Evolutionary conservation across 2,329 filamentous ascomycete genomes (phyloP).

Genomic region (Fusarium udum): DNA sequence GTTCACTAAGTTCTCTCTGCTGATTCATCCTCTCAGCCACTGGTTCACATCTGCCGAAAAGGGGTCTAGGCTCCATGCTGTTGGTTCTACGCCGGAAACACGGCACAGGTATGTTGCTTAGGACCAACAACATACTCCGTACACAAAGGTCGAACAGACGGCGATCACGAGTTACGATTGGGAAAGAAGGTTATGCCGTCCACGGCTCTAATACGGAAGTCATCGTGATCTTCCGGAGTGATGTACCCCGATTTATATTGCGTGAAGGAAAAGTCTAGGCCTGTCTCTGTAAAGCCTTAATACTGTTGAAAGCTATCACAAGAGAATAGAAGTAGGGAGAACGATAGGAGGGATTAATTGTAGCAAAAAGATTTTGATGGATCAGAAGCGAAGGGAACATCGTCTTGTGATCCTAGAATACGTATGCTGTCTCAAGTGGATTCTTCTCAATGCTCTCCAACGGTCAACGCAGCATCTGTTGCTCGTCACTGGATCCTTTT

Average conservation of each 20-base stretch:
- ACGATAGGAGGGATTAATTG: background rate
- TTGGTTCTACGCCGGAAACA: background rate
- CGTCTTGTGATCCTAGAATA: background rate
- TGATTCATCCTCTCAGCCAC: background rate
- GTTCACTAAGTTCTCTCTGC: no score
- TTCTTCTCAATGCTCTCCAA: background rate
- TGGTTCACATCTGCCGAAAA: background rate
- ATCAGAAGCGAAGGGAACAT: no score
- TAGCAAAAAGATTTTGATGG: background rate
- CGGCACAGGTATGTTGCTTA: background rate
- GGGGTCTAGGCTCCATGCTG: background rate
- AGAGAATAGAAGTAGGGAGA: background rate
- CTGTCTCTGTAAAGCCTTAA: background rate
- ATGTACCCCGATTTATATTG: background rate
- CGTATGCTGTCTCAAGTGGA: background rate
- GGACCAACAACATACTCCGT: no score
- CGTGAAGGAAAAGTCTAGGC: background rate
- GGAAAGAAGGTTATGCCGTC: rapidly evolving
- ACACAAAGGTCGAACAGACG: background rate
- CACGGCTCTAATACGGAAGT: background rate
- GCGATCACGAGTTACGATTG: rapidly evolving
- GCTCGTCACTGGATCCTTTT: no score
- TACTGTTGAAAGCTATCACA: background rate
- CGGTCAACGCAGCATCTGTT: no score
- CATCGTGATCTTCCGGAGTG: background rate